A percentile compares a stretch with the other conserved stretches of the same genome.
Conservation (phyloP, 148 eudicot species). For the Cornus suecica region DNA sequence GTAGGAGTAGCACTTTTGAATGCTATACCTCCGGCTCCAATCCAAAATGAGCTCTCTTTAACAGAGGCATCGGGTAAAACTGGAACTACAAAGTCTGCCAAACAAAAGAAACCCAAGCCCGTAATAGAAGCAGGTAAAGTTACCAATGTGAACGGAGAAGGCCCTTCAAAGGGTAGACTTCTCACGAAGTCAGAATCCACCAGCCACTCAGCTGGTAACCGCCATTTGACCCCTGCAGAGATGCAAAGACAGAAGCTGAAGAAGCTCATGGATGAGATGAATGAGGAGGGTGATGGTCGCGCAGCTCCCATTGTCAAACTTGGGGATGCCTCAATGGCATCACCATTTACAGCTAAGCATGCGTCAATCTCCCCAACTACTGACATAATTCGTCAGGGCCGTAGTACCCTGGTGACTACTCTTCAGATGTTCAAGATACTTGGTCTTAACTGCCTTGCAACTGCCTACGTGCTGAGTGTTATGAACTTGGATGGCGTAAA, state of each 20-base stretch:
- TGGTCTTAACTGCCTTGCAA: conserved; percentile 92
- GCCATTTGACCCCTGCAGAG: conserved; percentile 71
- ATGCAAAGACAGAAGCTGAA: conserved; percentile 71
- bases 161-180: conserved; percentile 45
- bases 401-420: conserved; percentile 92
- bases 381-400: conserved; percentile 88
- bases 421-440: conserved; percentile 97
- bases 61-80: conserved; percentile 44
- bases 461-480: conserved; percentile 90
- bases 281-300: conserved; percentile 83
- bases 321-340: conserved; percentile 99
- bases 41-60: conserved; percentile 32
- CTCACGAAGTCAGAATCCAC: conserved; percentile 42
- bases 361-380: conserved; percentile 83
- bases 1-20: conserved; percentile 89
- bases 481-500: conserved; percentile 95
- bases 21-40: conserved; percentile 70
- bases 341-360: conserved; percentile 96
- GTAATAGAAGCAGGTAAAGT: conserved; percentile 45
- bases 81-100: conserved; percentile 43
- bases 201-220: conserved; percentile 43
- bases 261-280: conserved; percentile 81
- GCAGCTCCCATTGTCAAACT: conserved; percentile 84
- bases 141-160: conserved; percentile 42
- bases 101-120: conserved; percentile 54